Percentiles rank a stretch among this genome's conserved stretches.
phyloP scores from a whole-genome alignment of 805 yeast species.

The Naumovozyma baii region DNA sequence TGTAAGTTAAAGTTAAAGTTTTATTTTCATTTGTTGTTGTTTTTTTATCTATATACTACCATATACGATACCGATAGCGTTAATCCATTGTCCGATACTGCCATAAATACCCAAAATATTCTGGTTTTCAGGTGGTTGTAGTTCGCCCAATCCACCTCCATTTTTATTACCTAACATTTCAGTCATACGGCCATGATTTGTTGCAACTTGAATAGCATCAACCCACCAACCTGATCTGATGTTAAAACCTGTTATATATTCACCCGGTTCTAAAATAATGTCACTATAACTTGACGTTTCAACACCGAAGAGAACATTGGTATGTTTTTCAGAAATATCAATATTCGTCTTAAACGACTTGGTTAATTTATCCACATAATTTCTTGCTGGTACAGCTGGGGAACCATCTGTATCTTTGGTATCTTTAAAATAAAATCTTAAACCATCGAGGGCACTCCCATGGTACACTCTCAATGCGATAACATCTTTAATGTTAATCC shows the following conservation, averaged over 20 bases:
- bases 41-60: constrained; percentile 20
- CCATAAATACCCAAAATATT: constrained; percentile 66
- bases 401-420: not conserved
- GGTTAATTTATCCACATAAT: constrained; percentile 30
- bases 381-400: constrained; percentile 42
- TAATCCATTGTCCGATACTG: constrained; percentile 57
- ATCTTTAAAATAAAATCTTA: constrained; percentile 40
- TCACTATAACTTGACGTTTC: constrained; percentile 45
- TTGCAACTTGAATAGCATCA: constrained; percentile 72
- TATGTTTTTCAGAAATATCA: constrained; percentile 4
- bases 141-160: constrained; percentile 54
- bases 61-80: constrained; percentile 63
- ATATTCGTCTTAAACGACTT: constrained; percentile 17
- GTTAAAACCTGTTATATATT: constrained; percentile 48
- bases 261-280: constrained; percentile 47
- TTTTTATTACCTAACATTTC: constrained; percentile 54
- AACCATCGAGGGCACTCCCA: constrained; percentile 77
- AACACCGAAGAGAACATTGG: constrained; percentile 40
- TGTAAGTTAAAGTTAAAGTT: not conserved
- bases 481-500: constrained; percentile 28
- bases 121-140: constrained; percentile 57
- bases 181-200: constrained; percentile 45
- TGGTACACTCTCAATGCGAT: constrained; percentile 54
- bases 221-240: constrained; percentile 80
- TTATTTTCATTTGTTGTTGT: not conserved